Conservation (phyloP, 2,329 filamentous ascomycete species). For the Fusarium austroafricanum region DNA sequence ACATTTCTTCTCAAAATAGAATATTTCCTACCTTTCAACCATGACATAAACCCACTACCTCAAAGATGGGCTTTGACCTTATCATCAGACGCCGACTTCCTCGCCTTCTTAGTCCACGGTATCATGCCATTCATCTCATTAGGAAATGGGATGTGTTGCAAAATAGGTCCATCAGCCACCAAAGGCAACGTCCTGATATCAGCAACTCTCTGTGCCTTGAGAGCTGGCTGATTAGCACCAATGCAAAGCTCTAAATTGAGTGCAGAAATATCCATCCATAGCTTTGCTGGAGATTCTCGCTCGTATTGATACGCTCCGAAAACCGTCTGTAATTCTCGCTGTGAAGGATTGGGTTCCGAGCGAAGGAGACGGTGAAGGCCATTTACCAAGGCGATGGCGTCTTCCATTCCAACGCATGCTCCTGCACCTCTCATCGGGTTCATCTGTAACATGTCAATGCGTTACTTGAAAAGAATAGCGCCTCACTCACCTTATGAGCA, state of each 20-base stretch:
- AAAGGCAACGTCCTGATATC: slow-evolving; percentile 5
- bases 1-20: no score
- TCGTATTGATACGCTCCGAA: slow-evolving; percentile 19
- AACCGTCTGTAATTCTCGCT: neutral
- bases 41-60: no score
- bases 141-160: slow-evolving; percentile 6
- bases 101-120: slow-evolving; percentile 4
- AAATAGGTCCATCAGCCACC: slow-evolving; percentile 18
- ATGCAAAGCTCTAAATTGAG: slow-evolving; percentile 22
- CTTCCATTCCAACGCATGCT: slow-evolving; percentile 24
- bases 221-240: neutral
- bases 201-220: neutral
- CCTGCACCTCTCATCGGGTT: slow-evolving; percentile 28
- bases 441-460: slow-evolving; percentile 5
- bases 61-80: neutral
- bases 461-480: no score
- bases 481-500: slow-evolving; percentile 16
- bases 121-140: slow-evolving; percentile 1
- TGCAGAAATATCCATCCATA: slow-evolving; percentile 19
- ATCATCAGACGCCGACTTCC: neutral
- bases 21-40: no score
- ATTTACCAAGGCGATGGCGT: slow-evolving; percentile 18
- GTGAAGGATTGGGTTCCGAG: neutral
- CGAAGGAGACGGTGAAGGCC: neutral
- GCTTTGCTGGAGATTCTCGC: slow-evolving; percentile 3